These are phyloP conservation scores for Aspergillus biplanus DNA, from an alignment of 495 filamentous ascomycete species.

Conservation along the genomic window DNA sequence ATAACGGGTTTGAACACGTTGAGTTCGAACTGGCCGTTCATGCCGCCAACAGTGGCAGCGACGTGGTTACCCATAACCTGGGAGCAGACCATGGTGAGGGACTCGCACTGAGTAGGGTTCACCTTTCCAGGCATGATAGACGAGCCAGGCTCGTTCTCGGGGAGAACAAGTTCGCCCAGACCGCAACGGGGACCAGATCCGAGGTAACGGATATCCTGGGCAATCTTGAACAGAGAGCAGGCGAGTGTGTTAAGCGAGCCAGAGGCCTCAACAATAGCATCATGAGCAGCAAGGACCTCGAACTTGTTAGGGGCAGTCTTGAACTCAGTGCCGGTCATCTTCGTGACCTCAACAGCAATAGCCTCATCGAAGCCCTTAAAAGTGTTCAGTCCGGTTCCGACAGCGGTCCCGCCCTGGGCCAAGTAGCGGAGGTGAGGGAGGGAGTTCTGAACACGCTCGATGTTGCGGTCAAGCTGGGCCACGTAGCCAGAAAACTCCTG, in stretches of 20 bases:
- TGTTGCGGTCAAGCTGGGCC: conserved; percentile 86
- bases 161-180: conserved; percentile 86
- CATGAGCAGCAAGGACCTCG: conserved; percentile 95
- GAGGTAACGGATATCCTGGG: conserved; percentile 95
- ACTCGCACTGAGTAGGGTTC: conserved; percentile 98
- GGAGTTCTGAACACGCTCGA: conserved; percentile 81
- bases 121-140: conserved; percentile 99
- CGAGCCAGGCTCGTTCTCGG: conserved; percentile 96
- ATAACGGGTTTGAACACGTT: conserved; percentile 99
- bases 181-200: conserved; percentile 95
- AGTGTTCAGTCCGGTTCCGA: conserved; percentile 97
- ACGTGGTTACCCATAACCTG: conserved; percentile 98
- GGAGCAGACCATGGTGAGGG: conserved; percentile 94
- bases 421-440: conserved; percentile 84
- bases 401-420: conserved; percentile 95
- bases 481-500: conserved; percentile 99
- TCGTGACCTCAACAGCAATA: conserved; percentile 85
- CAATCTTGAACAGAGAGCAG: conserved; percentile 93
- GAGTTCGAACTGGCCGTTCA: conserved; percentile 98
- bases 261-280: conserved; percentile 91
- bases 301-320: conserved; percentile 99
- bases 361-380: conserved; percentile 94
- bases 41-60: conserved; percentile 87
- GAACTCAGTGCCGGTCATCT: conserved; percentile 91
- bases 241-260: conserved; percentile 94